These are phyloP conservation scores for Chaetomium sp. DNA, from an alignment of 2,329 filamentous ascomycete genomes.

Conservation along the genomic window DNA sequence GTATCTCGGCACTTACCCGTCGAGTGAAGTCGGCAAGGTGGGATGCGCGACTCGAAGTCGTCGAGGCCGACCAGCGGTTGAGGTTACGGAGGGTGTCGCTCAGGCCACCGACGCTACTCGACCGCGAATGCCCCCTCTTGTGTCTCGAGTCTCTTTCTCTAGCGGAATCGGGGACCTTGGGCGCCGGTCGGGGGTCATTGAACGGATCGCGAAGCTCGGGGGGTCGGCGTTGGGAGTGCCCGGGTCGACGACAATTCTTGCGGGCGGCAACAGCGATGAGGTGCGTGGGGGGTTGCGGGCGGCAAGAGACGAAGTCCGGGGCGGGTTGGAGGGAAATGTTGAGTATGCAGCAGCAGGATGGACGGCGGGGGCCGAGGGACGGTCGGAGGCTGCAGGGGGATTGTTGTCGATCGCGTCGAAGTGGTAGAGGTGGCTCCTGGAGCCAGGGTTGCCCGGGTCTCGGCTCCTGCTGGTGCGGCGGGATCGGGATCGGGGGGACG, in stretches of 20 bases:
- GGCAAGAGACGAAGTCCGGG: constrained; percentile 48
- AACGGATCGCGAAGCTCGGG: constrained; percentile 34
- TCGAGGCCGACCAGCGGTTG: constrained; percentile 58
- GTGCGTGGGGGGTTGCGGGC: constrained; percentile 44
- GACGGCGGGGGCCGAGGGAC: constrained; percentile 25
- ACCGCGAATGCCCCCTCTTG: constrained; percentile 41
- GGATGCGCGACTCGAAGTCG: constrained; percentile 52
- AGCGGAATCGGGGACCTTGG: constrained; percentile 25
- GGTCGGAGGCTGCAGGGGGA: constrained; percentile 20
- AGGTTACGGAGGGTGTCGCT: constrained; percentile 52
- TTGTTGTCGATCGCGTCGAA: constrained; percentile 22
- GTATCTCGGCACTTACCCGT: constrained; percentile 50
- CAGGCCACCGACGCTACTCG: constrained; percentile 42
- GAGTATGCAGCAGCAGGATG: constrained; percentile 22
- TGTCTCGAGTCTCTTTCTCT: constrained; percentile 32
- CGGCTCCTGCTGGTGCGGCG: constrained; percentile 25
- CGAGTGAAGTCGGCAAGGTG: constrained; percentile 44
- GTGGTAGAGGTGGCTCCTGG: constrained; percentile 22
- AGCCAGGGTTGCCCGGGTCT: constrained; percentile 24
- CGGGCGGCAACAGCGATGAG: constrained; percentile 49
- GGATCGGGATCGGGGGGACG: constrained; percentile 29
- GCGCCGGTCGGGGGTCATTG: constrained; percentile 34
- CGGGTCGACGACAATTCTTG: constrained; percentile 38
- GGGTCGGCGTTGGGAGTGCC: constrained; percentile 20
- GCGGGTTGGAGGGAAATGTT: constrained; percentile 39